A percentile compares a stretch with the other conserved stretches of the same genome.
Evolutionary conservation across 345 rosid genomes (phyloP).

Genomic region (Microcos paniculata): DNA sequence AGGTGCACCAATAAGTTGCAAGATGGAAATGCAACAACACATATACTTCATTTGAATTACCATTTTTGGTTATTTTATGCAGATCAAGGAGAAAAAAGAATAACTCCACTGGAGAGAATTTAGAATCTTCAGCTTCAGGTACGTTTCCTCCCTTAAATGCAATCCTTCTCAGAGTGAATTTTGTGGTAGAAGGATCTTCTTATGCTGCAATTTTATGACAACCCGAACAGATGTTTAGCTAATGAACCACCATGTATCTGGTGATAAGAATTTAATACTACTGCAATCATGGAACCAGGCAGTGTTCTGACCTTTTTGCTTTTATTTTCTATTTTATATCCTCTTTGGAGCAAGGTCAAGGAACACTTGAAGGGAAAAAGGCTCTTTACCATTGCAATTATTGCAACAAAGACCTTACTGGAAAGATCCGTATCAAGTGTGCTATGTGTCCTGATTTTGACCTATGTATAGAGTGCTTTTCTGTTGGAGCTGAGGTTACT

Average conservation of each 20-base stretch:
- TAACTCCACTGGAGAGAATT: constrained; percentile 70
- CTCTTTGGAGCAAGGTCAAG: constrained; percentile 59
- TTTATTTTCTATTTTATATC: background rate
- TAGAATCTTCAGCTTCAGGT: constrained; percentile 75
- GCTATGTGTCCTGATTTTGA: constrained; percentile 95
- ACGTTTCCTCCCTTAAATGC: constrained; percentile 3
- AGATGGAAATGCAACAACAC: background rate
- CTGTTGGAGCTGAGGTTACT: constrained; percentile 89
- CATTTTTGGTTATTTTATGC: constrained; percentile 28
- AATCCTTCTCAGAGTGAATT: background rate
- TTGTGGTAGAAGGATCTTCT: background rate
- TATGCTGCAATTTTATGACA: background rate
- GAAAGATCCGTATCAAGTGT: constrained; percentile 90
- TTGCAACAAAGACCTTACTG: constrained; percentile 93
- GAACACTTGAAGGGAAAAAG: constrained; percentile 74
- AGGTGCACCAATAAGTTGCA: background rate
- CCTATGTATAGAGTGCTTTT: constrained; percentile 91
- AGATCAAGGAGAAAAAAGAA: constrained; percentile 93
- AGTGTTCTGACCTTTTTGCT: background rate
- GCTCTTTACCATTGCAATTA: constrained; percentile 93
- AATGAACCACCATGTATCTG: background rate
- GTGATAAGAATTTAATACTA: background rate
- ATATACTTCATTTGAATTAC: background rate
- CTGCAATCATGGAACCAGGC: background rate
- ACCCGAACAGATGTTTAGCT: background rate